Evolutionary conservation across 2,329 filamentous ascomycete genomes (phyloP).

Genomic region (Xylariaceae sp.): DNA sequence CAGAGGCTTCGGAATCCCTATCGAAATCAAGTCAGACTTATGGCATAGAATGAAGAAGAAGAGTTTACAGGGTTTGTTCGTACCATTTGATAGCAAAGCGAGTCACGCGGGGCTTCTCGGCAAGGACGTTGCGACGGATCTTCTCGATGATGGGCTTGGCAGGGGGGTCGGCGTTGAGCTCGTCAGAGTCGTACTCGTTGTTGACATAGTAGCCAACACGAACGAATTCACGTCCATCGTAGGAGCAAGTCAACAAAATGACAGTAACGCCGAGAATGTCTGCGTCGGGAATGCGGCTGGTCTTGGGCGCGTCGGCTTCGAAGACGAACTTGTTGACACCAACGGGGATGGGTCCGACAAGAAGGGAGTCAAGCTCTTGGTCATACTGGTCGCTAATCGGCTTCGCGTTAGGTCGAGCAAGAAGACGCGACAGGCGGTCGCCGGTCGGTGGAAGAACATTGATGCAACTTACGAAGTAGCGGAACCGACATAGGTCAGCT

Average conservation of each 20-base stretch:
- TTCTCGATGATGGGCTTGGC: conserved; percentile 89
- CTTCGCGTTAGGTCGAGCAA: conserved; percentile 15
- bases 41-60: neutral
- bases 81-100: conserved; percentile 99
- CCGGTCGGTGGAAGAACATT: neutral
- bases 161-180: conserved; percentile 82
- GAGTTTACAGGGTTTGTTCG: conserved; percentile 28
- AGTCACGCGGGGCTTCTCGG: conserved; percentile 95
- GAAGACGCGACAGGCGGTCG: conserved; percentile 2
- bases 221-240: conserved; percentile 94
- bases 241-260: conserved; percentile 91
- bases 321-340: conserved; percentile 99
- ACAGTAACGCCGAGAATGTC: conserved; percentile 97
- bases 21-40: conserved; percentile 5
- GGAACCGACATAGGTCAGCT: conserved; percentile 96
- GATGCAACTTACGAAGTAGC: conserved; percentile 74
- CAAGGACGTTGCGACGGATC: conserved; percentile 84
- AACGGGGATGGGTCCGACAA: conserved; percentile 94
- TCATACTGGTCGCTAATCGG: conserved; percentile 79
- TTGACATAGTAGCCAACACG: conserved; percentile 99
- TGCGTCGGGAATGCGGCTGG: conserved; percentile 82
- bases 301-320: conserved; percentile 88
- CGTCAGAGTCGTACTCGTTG: conserved; percentile 94
- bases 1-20: conserved; percentile 97
- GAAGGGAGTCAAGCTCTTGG: conserved; percentile 93